These are phyloP conservation scores for Aspergillus tanneri DNA, from an alignment of 2,329 filamentous ascomycete genomes.

Conservation along the genomic window DNA sequence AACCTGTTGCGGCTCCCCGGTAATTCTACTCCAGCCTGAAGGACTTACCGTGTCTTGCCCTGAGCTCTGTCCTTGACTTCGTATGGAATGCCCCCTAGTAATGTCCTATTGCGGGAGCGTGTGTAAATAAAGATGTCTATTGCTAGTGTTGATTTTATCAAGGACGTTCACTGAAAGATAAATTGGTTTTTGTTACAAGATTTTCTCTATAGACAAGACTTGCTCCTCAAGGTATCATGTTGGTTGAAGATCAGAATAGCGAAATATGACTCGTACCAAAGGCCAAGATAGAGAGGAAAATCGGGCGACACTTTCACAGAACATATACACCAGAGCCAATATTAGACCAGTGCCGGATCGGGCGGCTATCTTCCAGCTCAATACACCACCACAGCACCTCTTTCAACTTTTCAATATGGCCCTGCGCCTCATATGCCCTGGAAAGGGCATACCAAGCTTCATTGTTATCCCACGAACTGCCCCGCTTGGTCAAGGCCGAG, in stretches of 20 bases:
- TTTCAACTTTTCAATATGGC: constrained; percentile 82
- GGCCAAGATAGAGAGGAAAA: background rate
- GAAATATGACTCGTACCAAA: constrained; percentile 3
- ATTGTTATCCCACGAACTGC: constrained; percentile 82
- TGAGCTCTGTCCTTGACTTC: background rate
- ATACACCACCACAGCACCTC: constrained; percentile 97
- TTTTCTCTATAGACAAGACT: constrained; percentile 14
- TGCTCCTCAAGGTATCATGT: constrained; percentile 31
- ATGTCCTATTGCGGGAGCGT: constrained; percentile 16
- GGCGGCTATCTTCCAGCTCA: constrained; percentile 82
- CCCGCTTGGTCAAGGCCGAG: constrained; percentile 78
- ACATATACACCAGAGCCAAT: constrained; percentile 68
- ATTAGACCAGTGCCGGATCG: constrained; percentile 74
- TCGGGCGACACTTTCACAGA: constrained; percentile 48
- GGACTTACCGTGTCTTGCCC: background rate
- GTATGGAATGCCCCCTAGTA: background rate
- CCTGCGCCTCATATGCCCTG: constrained; percentile 81
- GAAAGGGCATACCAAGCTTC: constrained; percentile 93
- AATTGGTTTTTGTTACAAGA: background rate
- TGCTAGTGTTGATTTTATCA: constrained; percentile 24
- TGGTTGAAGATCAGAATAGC: constrained; percentile 14
- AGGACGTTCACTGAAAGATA: constrained; percentile 13
- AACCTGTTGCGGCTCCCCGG: constrained; percentile 36
- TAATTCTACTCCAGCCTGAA: constrained; percentile 2
- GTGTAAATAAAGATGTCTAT: constrained; percentile 40